Conservation (phyloP, 2,329 filamentous ascomycete genomes). For the Coniochaeta ligniaria region DNA sequence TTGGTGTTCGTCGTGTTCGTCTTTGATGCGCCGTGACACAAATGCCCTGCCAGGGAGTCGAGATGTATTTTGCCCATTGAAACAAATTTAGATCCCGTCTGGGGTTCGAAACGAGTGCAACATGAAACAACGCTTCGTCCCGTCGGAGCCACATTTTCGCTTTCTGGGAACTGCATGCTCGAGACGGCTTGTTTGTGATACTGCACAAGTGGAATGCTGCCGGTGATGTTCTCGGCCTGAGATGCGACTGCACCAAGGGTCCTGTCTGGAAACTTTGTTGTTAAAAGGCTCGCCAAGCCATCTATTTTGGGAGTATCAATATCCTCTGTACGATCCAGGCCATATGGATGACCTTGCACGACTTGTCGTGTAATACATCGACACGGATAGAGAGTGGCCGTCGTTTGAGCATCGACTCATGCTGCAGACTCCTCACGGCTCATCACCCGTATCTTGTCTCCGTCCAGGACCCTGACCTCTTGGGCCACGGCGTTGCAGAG, state of each 20-base stretch:
- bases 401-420: not conserved
- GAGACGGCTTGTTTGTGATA: not conserved
- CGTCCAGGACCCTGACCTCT: slow-evolving; percentile 37
- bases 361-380: not conserved
- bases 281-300: not conserved
- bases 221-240: not conserved
- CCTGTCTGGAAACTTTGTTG: not conserved
- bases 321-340: not conserved
- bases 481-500: slow-evolving; percentile 59
- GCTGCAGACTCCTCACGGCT: not conserved
- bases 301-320: not conserved
- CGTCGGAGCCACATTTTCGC: not conserved
- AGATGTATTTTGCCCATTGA: not conserved
- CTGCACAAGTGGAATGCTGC: not conserved
- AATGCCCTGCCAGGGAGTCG: not conserved
- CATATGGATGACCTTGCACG: not conserved
- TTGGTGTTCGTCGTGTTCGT: not conserved
- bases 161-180: not conserved
- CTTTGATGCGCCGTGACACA: not conserved
- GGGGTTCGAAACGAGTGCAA: slow-evolving; percentile 1
- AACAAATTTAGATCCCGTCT: not conserved
- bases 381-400: not conserved
- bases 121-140: slow-evolving; percentile 2
- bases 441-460: slow-evolving; percentile 4
- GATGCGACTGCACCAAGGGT: not conserved